Evolutionary conservation across 2,329 filamentous ascomycete species (phyloP), one percentile per base, ranked within the genome.

Genomic region (Xylogone sp.): DNA sequence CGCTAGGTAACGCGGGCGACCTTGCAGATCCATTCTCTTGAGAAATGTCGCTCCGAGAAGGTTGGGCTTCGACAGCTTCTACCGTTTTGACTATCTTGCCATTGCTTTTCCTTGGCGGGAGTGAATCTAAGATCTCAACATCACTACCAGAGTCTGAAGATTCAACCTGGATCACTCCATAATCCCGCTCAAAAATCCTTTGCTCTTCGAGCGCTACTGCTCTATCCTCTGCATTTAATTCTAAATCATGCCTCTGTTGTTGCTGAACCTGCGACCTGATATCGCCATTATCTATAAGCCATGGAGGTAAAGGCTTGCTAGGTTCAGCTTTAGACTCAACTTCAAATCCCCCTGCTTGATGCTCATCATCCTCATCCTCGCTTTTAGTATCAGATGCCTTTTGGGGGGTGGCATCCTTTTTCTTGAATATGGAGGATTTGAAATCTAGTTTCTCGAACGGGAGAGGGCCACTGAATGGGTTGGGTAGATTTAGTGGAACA

Each of bases 371-470:
- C 45, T 31, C 57, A 39, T 58, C 56, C 20, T 66, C 64, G 3
- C 61, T 53, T 7, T 57, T 43, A 12, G 48, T 42, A 9, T 27
- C 24, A 55, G 45, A n/a, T 55, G 48, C 51, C 43, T 61, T 61
- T 9, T 65, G 57, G 1, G 52, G 49, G 6, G 59, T 54, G 8
- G 31, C 8, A n/a, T 43, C 59, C 50, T 73, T 75, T 56, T 74
- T 76, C 4, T 69, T 69, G 53, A 83, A 84, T 2, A 84, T 73
- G 1, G 76, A 79, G 2, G 81, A 85, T 48, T 81, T 84, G 76
- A 80, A 84, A 43, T 87, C 83, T 1, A 96, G 76, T 63, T 90
- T 93, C 60, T 96, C 91, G 63, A 99, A 99, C 0, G 94, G 94
- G 4, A 99, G 69, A 0, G 92, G 90, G 0, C 93, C 93, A 57